These are phyloP conservation scores for Daldinia decipiens DNA, from an alignment of 495 filamentous ascomycete genomes.

Conservation along the genomic window DNA sequence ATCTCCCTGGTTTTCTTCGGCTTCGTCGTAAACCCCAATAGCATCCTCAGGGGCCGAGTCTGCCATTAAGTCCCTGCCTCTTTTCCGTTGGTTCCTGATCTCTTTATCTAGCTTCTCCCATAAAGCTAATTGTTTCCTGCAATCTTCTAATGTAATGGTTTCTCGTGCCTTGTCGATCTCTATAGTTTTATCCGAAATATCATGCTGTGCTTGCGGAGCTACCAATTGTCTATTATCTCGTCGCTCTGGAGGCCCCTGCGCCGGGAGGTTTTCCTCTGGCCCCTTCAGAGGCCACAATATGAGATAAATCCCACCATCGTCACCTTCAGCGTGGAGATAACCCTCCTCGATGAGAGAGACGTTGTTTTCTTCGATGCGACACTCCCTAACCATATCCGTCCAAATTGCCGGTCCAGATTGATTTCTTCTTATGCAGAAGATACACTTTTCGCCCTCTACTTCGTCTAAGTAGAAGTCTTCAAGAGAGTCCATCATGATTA, in stretches of 20 bases:
- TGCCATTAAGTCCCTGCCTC: neutral
- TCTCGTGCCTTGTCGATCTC: neutral
- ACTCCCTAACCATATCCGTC: slow-evolving; percentile 5
- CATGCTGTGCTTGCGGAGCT: neutral
- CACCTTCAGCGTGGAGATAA: slow-evolving; percentile 1
- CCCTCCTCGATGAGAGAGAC: slow-evolving; percentile 9
- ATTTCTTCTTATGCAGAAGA: slow-evolving; percentile 9
- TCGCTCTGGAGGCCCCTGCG: neutral
- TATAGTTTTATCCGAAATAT: neutral
- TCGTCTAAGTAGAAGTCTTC: slow-evolving; percentile 4
- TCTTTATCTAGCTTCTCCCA: neutral
- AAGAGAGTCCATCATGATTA: neutral
- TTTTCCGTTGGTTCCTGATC: neutral
- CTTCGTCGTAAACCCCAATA: neutral
- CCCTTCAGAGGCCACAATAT: slow-evolving; percentile 3
- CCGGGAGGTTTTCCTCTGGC: neutral
- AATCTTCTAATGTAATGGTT: neutral
- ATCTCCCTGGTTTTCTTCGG: neutral
- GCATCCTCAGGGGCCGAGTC: neutral
- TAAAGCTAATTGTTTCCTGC: neutral
- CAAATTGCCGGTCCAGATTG: slow-evolving; percentile 1
- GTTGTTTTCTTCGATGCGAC: slow-evolving; percentile 3
- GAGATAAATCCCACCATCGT: neutral
- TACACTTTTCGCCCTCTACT: slow-evolving; percentile 6
- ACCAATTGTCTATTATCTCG: neutral